Percentiles rank a stretch among this genome's conserved stretches.
Conservation (phyloP, 768 basidiomycete genomes). For the Suillus plorans region DNA sequence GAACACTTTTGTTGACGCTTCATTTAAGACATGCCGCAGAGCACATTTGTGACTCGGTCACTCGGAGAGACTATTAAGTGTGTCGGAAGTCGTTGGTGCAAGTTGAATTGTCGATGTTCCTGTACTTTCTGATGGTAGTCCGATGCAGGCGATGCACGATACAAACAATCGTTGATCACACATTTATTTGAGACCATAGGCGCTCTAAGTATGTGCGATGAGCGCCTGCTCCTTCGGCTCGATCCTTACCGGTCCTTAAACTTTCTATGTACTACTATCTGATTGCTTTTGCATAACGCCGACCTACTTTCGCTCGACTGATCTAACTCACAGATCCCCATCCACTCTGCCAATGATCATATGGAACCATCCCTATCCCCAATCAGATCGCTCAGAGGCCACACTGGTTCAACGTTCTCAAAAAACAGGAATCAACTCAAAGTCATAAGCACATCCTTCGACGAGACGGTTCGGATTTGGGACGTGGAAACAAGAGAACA, state of each 20-base stretch:
- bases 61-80: too few species aligned
- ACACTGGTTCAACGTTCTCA: rapidly evolving
- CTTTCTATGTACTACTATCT: neutral
- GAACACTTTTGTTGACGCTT: too few species aligned
- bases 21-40: too few species aligned
- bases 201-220: neutral
- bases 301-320: neutral
- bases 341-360: neutral
- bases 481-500: neutral
- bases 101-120: too few species aligned
- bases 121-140: too few species aligned
- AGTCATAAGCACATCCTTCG: neutral
- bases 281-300: neutral
- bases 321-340: neutral
- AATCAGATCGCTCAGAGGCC: neutral
- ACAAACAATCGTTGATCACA: too few species aligned
- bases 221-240: neutral
- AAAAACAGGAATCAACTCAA: neutral
- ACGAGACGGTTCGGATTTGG: neutral
- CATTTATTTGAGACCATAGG: neutral
- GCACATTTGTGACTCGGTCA: too few species aligned
- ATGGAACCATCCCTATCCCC: neutral
- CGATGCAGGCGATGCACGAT: too few species aligned
- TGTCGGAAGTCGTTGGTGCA: too few species aligned
- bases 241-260: neutral